A percentile compares a stretch with the other conserved stretches of the same genome.
phyloP scores from a whole-genome alignment of 768 basidiomycete genomes.

The Agrocybe praecox region DNA sequence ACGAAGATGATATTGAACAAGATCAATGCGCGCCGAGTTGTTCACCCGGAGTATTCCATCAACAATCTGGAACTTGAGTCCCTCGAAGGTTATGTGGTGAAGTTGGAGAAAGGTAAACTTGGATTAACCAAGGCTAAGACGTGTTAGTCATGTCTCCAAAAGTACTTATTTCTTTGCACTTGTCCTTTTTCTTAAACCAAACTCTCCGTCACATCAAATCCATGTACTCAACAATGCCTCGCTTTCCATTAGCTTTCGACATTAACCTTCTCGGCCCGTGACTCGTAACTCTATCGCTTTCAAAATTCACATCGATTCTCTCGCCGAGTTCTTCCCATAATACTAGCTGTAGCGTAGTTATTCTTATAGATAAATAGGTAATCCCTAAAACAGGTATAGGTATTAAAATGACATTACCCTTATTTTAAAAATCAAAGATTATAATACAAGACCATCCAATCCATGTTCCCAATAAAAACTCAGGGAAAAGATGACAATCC shows the following conservation, averaged over 20 bases:
- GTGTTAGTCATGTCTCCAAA: not conserved
- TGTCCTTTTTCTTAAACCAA: not conserved
- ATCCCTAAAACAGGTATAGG: not conserved
- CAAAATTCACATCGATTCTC: not conserved
- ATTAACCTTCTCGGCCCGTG: too few relatives aligned
- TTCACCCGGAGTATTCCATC: constrained; percentile 68
- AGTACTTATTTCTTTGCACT: not conserved
- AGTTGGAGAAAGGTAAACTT: constrained; percentile 54
- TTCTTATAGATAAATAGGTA: not conserved
- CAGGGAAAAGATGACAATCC: too few relatives aligned
- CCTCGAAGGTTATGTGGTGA: constrained; percentile 59
- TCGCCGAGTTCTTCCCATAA: not conserved
- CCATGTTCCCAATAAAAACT: too few relatives aligned
- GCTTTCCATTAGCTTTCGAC: too few relatives aligned
- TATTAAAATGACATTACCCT: not conserved
- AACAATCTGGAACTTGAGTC: constrained; percentile 72
- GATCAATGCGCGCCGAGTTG: constrained; percentile 69
- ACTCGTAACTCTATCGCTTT: too few relatives aligned
- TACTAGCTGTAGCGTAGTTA: not conserved
- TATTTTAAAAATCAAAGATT: too few relatives aligned
- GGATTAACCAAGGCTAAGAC: constrained; percentile 41
- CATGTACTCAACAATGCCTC: too few relatives aligned
- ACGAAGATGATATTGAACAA: constrained; percentile 62
- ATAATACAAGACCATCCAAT: too few relatives aligned
- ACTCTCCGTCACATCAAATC: not conserved